Evolutionary conservation across 192 early-diverging fungal genomes (phyloP), one percentile per base, ranked within the genome.

Genomic region (Chytriomyces hyalinus): DNA sequence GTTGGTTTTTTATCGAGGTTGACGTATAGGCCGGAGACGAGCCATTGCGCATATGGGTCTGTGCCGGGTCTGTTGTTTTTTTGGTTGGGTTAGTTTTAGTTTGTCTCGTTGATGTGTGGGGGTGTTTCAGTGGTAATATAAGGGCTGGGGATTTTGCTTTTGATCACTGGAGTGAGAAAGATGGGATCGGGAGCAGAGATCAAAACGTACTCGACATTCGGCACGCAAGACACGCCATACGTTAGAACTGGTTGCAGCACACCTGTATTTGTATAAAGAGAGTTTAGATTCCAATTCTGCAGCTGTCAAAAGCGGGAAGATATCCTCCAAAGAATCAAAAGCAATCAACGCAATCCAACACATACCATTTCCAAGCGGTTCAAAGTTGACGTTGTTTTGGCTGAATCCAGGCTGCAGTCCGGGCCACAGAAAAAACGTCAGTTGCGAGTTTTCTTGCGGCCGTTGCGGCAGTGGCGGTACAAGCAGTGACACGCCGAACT

Each of bases 211-310:
- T 13, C 53, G 20, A 43, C 60, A 47, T 69, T 47, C 15, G 77
- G 71, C 1, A 53, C 53, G 60, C 77, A 78, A 3, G 71, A 61
- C 13, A 48, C 36, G 26, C 77, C 77, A 36, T 28, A 75, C 7
- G 20, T 78, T 6, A 69, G 24, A 8, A 75, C 77, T 13, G 77
- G 67, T 45, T 78, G 68, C 17, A 78, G 77, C 24, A 78, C 77
- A 3, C 53, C 53, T 57, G 20, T 20, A 20, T 5, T 57, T 13
- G 20, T 57, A 5, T n/a, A 20, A 2, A 57, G 53, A 0, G 2
- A 57, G 1, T n/a, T 57, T n/a, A 57, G 15, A 57, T 1, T 20
- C 20, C 53, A 57, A 57, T 57, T n/a, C 53, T 0, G 2, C 0
- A 57, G 3, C 20, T 57, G 0, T 36, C 36, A 36, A 36, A 2